Conservation (phyloP, 1,284 basidiomycete genomes). For the Mrakiaceae sp. region DNA sequence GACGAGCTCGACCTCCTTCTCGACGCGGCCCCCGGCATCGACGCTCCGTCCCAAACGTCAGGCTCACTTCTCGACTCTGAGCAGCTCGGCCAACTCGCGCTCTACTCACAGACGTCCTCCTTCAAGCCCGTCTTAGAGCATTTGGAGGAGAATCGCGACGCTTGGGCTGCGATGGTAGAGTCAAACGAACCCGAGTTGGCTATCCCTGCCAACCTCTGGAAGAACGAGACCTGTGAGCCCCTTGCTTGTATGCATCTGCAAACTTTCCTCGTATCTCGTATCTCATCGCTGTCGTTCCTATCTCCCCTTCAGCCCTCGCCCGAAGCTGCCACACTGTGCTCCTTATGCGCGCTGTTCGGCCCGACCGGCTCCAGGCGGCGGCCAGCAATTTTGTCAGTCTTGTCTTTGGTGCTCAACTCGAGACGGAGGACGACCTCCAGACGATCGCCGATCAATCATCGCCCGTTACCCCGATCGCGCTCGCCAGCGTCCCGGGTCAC, state of each 20-base stretch:
- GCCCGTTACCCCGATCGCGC: constrained; percentile 69
- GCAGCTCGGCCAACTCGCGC: constrained; percentile 55
- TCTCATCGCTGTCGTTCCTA: background rate
- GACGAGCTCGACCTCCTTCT: constrained; percentile 85
- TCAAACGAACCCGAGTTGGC: constrained; percentile 57
- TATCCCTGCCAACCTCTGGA: constrained; percentile 64
- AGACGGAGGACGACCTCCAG: constrained; percentile 61
- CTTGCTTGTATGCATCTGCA: background rate
- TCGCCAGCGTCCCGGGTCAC: constrained; percentile 89
- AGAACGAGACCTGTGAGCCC: constrained; percentile 24
- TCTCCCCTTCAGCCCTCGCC: constrained; percentile 45
- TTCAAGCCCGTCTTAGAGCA: constrained; percentile 69
- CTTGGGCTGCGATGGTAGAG: constrained; percentile 68
- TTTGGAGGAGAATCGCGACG: constrained; percentile 49
- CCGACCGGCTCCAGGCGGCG: constrained; percentile 75
- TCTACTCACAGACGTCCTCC: constrained; percentile 53
- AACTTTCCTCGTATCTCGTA: background rate
- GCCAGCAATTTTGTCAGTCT: constrained; percentile 59
- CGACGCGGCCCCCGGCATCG: constrained; percentile 45
- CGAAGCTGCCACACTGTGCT: constrained; percentile 63
- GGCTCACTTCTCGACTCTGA: constrained; percentile 48
- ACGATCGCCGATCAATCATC: constrained; percentile 61
- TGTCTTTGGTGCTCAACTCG: constrained; percentile 71
- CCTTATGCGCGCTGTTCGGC: constrained; percentile 77
- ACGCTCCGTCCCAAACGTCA: constrained; percentile 34